Evolutionary conservation across 305 asterid species (phyloP), one percentile per base, ranked within the genome.

Genomic region (Galium porrigens): DNA sequence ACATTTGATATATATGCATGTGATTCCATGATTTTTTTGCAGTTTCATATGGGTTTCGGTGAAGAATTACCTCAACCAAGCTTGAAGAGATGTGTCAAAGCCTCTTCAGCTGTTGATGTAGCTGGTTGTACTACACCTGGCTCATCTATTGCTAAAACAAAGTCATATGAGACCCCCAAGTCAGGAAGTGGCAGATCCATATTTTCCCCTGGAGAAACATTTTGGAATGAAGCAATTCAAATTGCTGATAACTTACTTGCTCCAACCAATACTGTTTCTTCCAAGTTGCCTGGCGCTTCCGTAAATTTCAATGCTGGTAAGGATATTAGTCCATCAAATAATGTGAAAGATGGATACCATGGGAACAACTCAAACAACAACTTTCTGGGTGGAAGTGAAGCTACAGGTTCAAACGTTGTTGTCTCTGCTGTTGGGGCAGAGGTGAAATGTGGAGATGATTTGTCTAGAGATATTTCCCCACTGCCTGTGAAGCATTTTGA

Each of bases 401-500:
- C 61, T 51, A 68, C 63, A 63, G 72, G 49, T 64, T 74, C 65
- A 68, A 78, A 67, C 78, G 74, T 52, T 57, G 81, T 72, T 74
- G 59, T 66, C 78, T 75, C 89, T 73, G 78, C 76, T 71, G 75
- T 61, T 34, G 85, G 75, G 61, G 73, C 83, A 56, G 34, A 39
- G 44, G 69, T 77, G 61, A 82, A 79, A 74, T 73, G 76, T 66
- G 73, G 77, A 22, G 81, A 87, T 65, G 78, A 78, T 76, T 67
- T 81, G 75, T 77, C 74, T 68, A 82, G 75, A 76, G 88, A 79
- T 72, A 86, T 65, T 58, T 92, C 99, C 56, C 99, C 97, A 1
- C 70, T 92, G 60, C 99, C 97, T 53, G 96, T 92, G 64, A 92
- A 86, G 82, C 97, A 92, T 79, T 83, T 92, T 80, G 97, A 92